Percentiles rank a stretch among this genome's conserved stretches.
phyloP scores from a whole-genome alignment of 2,329 filamentous ascomycete genomes.

The Lithohypha guttulata region DNA sequence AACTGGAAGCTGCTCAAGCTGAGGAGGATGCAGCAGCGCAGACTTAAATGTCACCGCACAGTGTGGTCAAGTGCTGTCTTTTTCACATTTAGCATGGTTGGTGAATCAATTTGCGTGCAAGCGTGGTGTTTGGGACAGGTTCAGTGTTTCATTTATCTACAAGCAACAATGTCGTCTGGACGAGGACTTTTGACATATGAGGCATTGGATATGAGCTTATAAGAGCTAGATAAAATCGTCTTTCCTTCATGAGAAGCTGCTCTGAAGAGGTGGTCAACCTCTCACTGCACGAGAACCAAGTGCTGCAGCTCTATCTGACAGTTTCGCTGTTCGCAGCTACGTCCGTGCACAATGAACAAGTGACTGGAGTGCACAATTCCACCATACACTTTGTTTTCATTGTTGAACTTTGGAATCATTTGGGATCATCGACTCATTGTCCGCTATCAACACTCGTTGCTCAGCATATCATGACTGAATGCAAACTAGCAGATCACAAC shows the following conservation, averaged over 20 bases:
- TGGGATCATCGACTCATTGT: too few relatives aligned
- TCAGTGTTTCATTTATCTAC: neutral
- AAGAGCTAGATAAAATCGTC: neutral
- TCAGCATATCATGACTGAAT: too few relatives aligned
- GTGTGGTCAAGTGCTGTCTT: too few relatives aligned
- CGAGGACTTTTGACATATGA: neutral
- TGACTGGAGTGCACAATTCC: neutral
- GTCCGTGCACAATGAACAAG: too few relatives aligned
- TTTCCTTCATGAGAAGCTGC: neutral
- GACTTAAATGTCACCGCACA: neutral
- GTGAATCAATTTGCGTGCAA: neutral
- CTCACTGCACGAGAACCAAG: neutral
- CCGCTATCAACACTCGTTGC: too few relatives aligned
- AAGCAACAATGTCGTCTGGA: too few relatives aligned
- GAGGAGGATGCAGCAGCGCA: slow-evolving; percentile 6
- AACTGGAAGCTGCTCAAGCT: slow-evolving; percentile 37
- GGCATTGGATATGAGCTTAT: neutral
- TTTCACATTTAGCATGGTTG: neutral
- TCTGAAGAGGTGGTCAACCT: neutral
- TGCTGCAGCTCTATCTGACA: too few relatives aligned
- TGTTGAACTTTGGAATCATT: neutral
- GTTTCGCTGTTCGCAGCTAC: too few relatives aligned
- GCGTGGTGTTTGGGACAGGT: slow-evolving; percentile 1
- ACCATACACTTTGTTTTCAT: neutral
- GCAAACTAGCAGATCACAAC: too few relatives aligned